These are phyloP conservation scores for Digitaria exilis DNA, from an alignment of 202 grass and related monocot species.

Conservation along the genomic window DNA sequence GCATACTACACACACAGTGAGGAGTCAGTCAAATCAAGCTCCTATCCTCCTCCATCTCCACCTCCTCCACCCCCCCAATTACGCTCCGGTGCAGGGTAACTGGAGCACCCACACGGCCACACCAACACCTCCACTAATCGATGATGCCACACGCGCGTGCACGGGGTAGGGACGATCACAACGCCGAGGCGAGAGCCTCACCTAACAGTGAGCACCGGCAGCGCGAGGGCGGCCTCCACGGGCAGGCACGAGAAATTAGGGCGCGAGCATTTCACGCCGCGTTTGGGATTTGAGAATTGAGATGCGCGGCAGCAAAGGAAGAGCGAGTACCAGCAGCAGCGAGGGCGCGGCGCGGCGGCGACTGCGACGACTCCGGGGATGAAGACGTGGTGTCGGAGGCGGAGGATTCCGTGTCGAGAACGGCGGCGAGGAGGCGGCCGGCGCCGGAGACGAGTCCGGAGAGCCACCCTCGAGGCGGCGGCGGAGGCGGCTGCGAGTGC, in stretches of 20 bases:
- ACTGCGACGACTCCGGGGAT: conserved; percentile 39
- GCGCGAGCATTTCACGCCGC: neutral
- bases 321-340: neutral
- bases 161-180: neutral
- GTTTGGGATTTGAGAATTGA: neutral
- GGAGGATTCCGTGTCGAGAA: conserved; percentile 47
- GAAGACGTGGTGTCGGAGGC: conserved; percentile 12
- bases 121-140: neutral
- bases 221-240: neutral
- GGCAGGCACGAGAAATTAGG: neutral
- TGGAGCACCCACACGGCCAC: neutral
- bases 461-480: conserved; percentile 43
- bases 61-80: neutral
- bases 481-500: conserved; percentile 16
- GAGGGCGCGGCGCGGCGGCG: conserved; percentile 26
- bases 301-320: no score
- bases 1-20: neutral
- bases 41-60: neutral
- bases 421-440: conserved; percentile 50
- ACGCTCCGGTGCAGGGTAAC: neutral
- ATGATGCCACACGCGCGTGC: neutral
- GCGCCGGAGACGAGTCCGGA: conserved; percentile 47
- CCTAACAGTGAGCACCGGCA: neutral
- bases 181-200: neutral
- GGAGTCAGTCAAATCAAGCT: neutral